phyloP scores from a whole-genome alignment of 202 grass and related monocot genomes.

The Tripidium arundinaceum region DNA sequence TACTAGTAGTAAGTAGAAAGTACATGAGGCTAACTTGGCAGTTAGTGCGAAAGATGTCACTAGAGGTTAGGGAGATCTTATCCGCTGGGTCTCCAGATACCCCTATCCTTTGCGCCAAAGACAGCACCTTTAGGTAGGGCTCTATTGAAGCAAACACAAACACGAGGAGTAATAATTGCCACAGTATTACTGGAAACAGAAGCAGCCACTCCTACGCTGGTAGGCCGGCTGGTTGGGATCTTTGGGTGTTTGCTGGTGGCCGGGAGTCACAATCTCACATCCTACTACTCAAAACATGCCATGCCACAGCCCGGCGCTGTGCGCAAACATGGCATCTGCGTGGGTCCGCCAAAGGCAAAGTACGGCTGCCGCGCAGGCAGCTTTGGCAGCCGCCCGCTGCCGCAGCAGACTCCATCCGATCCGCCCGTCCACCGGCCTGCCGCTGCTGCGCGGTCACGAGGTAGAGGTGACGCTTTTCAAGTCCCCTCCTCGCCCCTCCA shows the following conservation, averaged over 20 bases:
- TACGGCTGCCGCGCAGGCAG: no score
- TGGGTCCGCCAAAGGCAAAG: no score
- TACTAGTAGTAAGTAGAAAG: no score
- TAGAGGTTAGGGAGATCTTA: background rate
- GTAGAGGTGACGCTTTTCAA: constrained; percentile 48
- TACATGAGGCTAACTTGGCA: background rate
- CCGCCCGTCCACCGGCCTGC: background rate
- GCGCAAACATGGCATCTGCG: no score
- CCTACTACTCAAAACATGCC: no score
- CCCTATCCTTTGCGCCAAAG: background rate
- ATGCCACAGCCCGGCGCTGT: background rate
- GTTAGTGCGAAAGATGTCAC: no score
- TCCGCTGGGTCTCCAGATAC: background rate
- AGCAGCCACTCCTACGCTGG: background rate
- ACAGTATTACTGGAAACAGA: background rate
- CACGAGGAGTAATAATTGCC: background rate
- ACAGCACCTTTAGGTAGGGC: no score
- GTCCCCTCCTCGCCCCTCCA: background rate
- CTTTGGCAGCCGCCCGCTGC: background rate
- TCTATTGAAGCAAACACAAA: background rate
- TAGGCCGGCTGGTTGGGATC: background rate
- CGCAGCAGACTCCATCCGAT: background rate
- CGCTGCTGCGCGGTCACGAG: constrained; percentile 35
- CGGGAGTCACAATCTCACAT: background rate
- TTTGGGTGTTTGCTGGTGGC: background rate